Percentiles rank a stretch among this genome's conserved stretches.
Evolutionary conservation across 495 filamentous ascomycete species (phyloP).

Genomic region (Neurospora intermedia): DNA sequence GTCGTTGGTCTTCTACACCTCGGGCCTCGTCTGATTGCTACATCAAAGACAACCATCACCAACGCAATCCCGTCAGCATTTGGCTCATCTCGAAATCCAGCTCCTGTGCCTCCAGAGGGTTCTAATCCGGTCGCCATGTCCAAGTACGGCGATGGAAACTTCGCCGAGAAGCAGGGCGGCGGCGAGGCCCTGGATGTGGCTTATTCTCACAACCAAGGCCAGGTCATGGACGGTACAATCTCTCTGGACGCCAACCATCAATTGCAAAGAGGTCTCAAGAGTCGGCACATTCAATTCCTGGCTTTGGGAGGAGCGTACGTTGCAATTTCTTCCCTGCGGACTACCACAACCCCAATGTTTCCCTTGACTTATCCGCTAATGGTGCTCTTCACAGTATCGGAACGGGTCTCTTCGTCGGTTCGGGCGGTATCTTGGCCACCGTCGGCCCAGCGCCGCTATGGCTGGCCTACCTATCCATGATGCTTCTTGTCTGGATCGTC

Average conservation of each 20-base stretch:
- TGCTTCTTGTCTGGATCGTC: slow-evolving; percentile 31
- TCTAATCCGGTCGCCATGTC: neutral
- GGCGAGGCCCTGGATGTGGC: neutral
- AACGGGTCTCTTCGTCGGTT: slow-evolving; percentile 48
- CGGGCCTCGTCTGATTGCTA: neutral
- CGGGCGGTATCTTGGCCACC: slow-evolving; percentile 35
- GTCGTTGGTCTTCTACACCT: neutral
- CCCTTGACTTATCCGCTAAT: neutral
- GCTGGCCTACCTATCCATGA: slow-evolving; percentile 42
- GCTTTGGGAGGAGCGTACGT: slow-evolving; percentile 51
- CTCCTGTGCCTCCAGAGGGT: neutral
- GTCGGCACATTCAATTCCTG: slow-evolving; percentile 61
- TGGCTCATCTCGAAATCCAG: neutral
- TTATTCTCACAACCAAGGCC: neutral
- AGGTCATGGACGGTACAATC: slow-evolving; percentile 12
- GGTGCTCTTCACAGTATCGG: slow-evolving; percentile 38
- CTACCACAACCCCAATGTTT: neutral
- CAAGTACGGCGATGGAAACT: neutral
- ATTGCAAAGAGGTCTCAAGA: slow-evolving; percentile 51
- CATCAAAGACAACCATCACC: neutral
- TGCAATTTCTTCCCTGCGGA: neutral
- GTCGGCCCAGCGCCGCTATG: slow-evolving; percentile 41
- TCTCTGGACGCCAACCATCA: slow-evolving; percentile 19
- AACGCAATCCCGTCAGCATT: neutral
- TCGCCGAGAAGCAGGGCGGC: neutral